phyloP scores from a whole-genome alignment of 2,329 filamentous ascomycete genomes.

The Achaetomium macrosporum region DNA sequence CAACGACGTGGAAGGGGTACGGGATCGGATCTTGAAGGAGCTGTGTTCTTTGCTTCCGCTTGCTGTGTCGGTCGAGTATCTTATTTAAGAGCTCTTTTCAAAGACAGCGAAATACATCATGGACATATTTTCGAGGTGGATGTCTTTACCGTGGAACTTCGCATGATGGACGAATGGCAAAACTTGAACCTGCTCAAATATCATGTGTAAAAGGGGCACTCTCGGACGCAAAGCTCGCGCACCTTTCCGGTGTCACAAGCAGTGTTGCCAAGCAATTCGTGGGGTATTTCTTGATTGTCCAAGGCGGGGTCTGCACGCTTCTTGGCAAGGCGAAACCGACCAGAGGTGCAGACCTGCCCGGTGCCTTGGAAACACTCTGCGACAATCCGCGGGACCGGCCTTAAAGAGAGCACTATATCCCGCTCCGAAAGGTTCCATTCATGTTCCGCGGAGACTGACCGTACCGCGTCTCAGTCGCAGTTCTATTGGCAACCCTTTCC shows the following conservation, averaged over 20 bases:
- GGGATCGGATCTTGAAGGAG: background rate
- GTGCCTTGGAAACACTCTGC: background rate
- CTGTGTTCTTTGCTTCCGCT: conserved; percentile 1
- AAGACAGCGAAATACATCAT: no score
- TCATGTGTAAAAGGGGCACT: no score
- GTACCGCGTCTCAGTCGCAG: background rate
- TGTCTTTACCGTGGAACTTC: no score
- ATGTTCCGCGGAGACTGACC: background rate
- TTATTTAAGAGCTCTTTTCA: background rate
- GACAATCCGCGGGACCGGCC: background rate
- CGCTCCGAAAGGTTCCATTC: background rate
- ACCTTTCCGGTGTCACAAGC: no score
- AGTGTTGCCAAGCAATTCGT: background rate
- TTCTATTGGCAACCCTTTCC: background rate
- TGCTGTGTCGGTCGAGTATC: conserved; percentile 12
- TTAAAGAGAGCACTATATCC: background rate
- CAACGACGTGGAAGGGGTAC: background rate
- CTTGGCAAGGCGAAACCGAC: no score
- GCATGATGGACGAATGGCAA: no score
- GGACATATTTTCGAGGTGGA: no score
- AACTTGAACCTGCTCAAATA: no score
- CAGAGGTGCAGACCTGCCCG: no score
- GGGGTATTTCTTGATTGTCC: conserved; percentile 1
- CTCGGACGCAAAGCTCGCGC: no score
- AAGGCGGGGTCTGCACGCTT: conserved; percentile 3